Percentiles rank a stretch among this genome's conserved stretches.
Conservation (phyloP, 306 rosid species). For the Vigna mungo region DNA sequence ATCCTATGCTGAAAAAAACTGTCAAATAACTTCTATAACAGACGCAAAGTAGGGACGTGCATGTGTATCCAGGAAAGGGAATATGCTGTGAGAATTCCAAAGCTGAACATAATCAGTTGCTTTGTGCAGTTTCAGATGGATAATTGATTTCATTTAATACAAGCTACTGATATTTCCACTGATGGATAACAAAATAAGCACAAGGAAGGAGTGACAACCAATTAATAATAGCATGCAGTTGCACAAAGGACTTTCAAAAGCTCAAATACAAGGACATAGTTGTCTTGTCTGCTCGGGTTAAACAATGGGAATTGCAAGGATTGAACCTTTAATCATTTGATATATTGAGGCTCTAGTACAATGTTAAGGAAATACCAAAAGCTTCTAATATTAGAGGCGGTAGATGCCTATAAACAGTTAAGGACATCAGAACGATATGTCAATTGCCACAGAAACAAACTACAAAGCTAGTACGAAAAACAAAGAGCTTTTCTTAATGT, state of each 20-base stretch:
- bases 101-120: constrained; percentile 11
- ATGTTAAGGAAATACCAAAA: not conserved
- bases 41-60: constrained; percentile 10
- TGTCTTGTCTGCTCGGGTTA: not conserved
- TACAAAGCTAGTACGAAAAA: not conserved
- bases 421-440: not conserved
- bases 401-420: not conserved
- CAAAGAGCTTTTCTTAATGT: not conserved
- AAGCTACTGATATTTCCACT: constrained; percentile 3
- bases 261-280: constrained; percentile 6
- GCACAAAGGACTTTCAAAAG: constrained; percentile 18
- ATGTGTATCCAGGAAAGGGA: constrained; percentile 6
- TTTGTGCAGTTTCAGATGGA: constrained; percentile 17
- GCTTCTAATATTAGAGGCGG: not conserved
- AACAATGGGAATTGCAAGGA: not conserved
- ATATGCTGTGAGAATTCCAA: not conserved
- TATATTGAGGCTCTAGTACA: not conserved
- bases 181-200: not conserved
- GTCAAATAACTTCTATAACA: not conserved
- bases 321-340: not conserved
- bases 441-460: not conserved
- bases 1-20: constrained; percentile 18
- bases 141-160: constrained; percentile 29
- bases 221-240: not conserved
- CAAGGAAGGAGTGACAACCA: not conserved